Evolutionary conservation across 2,329 filamentous ascomycete species (phyloP).

Genomic region (Sordariomycetes sp.): DNA sequence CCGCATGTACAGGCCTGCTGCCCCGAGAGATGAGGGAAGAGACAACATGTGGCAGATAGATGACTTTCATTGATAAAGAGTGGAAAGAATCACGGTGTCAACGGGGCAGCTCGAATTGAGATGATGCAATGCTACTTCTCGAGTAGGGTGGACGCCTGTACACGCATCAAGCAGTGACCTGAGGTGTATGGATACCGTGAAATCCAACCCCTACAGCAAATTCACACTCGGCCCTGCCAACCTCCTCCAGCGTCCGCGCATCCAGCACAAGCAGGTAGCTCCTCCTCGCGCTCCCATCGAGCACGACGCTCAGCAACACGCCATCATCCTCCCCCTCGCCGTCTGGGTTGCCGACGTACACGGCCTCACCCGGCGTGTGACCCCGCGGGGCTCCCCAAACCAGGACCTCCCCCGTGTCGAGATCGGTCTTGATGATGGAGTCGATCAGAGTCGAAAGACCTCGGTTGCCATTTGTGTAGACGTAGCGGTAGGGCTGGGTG

Average conservation of each 20-base stretch:
- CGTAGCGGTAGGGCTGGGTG: constrained; percentile 46
- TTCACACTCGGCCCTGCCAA: constrained; percentile 53
- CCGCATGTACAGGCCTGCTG: too few species aligned
- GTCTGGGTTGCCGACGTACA: constrained; percentile 47
- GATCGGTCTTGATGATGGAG: constrained; percentile 56
- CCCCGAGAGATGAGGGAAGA: too few species aligned
- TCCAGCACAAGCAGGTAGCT: constrained; percentile 61
- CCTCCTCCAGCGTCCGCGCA: constrained; percentile 52
- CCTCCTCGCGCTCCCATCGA: constrained; percentile 47
- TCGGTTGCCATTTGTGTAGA: constrained; percentile 47
- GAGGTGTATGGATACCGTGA: constrained; percentile 45
- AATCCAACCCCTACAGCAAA: constrained; percentile 56
- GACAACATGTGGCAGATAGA: too few species aligned
- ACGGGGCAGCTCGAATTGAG: too few species aligned
- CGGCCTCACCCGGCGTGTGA: constrained; percentile 60
- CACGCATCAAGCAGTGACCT: neutral
- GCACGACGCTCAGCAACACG: constrained; percentile 50
- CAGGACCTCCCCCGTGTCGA: constrained; percentile 36
- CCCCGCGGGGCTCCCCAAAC: constrained; percentile 49
- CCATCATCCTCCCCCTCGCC: constrained; percentile 51
- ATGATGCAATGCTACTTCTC: too few species aligned
- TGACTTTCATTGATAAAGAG: too few species aligned
- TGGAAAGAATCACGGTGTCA: too few species aligned
- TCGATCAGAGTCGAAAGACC: constrained; percentile 54
- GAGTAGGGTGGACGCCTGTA: too few species aligned